Conservation (phyloP, 345 rosid genomes). For the Gossypium ekmanianum region DNA sequence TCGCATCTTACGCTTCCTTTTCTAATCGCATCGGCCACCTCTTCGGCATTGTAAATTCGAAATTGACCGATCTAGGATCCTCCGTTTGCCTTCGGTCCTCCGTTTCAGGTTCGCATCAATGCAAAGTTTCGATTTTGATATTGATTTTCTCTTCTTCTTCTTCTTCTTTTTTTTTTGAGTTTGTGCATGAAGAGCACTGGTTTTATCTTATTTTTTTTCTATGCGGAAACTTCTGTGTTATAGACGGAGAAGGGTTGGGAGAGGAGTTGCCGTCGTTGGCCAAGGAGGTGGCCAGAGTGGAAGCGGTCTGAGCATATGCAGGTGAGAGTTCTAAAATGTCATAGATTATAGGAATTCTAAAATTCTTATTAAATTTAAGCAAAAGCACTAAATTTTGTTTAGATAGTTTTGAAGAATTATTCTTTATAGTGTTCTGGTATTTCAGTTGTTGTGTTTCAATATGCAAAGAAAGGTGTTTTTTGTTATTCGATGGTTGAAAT, state of each 20-base stretch:
- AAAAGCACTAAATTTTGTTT: not conserved
- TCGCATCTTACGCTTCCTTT: constrained; percentile 58
- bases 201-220: not conserved
- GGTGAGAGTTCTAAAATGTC: constrained; percentile 38
- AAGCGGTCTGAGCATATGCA: constrained; percentile 74
- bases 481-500: not conserved
- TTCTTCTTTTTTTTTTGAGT: not conserved
- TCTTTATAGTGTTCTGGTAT: not conserved
- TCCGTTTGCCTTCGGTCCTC: constrained; percentile 32
- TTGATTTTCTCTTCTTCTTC: not conserved
- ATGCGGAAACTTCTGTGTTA: constrained; percentile 19
- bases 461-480: not conserved
- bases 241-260: constrained; percentile 48
- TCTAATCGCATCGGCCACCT: constrained; percentile 50
- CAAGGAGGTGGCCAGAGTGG: constrained; percentile 87
- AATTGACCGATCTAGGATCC: constrained; percentile 54
- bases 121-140: not conserved
- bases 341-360: not conserved
- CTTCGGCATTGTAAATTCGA: constrained; percentile 32
- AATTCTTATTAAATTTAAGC: not conserved
- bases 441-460: not conserved
- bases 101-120: constrained; percentile 38
- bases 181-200: not conserved
- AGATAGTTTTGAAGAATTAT: not conserved
- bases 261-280: constrained; percentile 79